Evolutionary conservation across 108 stramenopile species (phyloP), one percentile per base, ranked within the genome.

Genomic region (Cyclotella choctawhatcheeana): DNA sequence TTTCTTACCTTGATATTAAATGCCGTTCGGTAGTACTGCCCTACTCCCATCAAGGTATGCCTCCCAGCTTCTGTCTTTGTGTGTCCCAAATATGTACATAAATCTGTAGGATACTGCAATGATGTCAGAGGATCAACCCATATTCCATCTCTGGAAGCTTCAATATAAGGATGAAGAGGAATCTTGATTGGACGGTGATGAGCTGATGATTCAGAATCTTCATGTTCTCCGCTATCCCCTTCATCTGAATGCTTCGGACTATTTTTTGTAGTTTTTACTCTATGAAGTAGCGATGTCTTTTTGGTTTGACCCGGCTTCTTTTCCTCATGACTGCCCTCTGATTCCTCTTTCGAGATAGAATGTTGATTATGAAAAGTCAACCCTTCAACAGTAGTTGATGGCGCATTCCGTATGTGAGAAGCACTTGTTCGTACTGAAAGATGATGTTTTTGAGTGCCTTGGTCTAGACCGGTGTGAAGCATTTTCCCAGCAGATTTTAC

Each of bases 1-100:
- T 29, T 61, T 61, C 84, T 53, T 59, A 89, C 88, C 84, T 93
- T 93, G 35, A 93, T 89, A 35, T 89, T 89, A 60, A 93, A 86
- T 13, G 86, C 78, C 8, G 92, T 92, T 34, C 87, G 69, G 37
- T 63, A 87, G 58, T 93, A 95, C 44, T 90, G 86, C 4, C 94
- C 94, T 16, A 95, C 89, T 17, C 94, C 94, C 65, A 88, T 89
- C 18, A 95, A 66, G 5, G 88, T 93, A 69, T 95, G 90, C 16
- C 90, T 84, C 13, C 93, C 93, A 18, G 72, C 72, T 61, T 87
- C 86, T 72, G 87, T 86, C 27, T 87, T 76, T 61, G 86, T 86
- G 24, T 89, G 81, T 21, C 90, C 90, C 44, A 93, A 64, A 62
- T 94, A 91, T 27, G 54, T 44, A 33, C 85, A 81, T 4, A 94